These are phyloP conservation scores for Leccinum griseonigrum DNA, from an alignment of 1,284 basidiomycete species.

Conservation along the genomic window DNA sequence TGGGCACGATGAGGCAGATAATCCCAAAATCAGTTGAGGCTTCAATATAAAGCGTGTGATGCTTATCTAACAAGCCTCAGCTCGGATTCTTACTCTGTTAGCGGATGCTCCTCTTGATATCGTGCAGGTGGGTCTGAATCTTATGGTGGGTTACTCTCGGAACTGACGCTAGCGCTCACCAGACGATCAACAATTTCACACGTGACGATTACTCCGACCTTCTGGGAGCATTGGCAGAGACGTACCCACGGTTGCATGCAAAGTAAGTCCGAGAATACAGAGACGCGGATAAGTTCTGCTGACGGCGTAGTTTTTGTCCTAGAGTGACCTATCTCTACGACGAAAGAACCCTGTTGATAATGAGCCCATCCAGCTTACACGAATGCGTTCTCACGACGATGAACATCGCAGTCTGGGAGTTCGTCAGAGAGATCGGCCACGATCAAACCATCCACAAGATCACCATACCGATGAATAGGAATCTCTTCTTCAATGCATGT, in stretches of 20 bases:
- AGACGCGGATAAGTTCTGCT: background rate
- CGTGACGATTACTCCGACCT: background rate
- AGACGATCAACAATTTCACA: background rate
- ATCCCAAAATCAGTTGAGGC: background rate
- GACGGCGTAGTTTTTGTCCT: background rate
- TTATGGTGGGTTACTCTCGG: too few relatives aligned
- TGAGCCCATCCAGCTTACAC: background rate
- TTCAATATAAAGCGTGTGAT: background rate
- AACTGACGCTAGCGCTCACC: background rate
- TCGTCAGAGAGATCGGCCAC: background rate
- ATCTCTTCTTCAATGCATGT: background rate
- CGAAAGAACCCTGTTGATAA: background rate
- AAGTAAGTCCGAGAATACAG: background rate
- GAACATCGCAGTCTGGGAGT: background rate
- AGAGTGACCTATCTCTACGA: background rate
- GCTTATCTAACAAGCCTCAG: background rate
- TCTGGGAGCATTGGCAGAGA: background rate
- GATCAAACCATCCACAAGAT: background rate
- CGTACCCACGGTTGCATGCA: background rate
- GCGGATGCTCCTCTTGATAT: background rate
- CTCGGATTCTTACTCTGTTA: background rate
- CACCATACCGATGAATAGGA: background rate
- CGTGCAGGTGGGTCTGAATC: background rate
- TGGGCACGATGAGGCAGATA: background rate
- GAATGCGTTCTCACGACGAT: background rate